Percentiles rank a stretch among this genome's conserved stretches.
Conservation (phyloP, 1,139 yeast species). For the Hyphopichia khmerensis region DNA sequence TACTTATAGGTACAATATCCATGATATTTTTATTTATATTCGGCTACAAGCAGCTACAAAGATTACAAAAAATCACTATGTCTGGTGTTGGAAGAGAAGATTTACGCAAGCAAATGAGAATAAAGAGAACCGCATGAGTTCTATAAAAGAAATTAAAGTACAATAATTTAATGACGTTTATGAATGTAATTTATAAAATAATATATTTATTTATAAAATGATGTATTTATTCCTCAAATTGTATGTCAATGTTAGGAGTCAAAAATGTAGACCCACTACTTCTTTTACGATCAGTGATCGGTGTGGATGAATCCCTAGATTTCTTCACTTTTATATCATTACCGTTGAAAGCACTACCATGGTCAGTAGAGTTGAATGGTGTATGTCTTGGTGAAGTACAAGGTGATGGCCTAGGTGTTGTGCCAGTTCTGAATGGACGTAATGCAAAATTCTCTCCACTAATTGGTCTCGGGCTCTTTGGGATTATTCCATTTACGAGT, state of each 20-base stretch:
- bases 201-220: too few species aligned
- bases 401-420: constrained; percentile 45
- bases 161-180: constrained; percentile 1
- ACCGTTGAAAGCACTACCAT: background rate
- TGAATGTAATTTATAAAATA: too few species aligned
- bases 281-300: constrained; percentile 6
- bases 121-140: background rate
- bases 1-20: constrained; percentile 24
- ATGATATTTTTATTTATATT: constrained; percentile 24
- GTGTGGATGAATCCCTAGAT: background rate
- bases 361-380: constrained; percentile 15
- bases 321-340: constrained; percentile 5
- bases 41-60: constrained; percentile 30
- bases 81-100: constrained; percentile 21
- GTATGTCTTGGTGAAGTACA: constrained; percentile 34
- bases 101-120: constrained; percentile 1
- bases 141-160: too few species aligned
- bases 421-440: constrained; percentile 43
- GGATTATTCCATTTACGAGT: constrained; percentile 8
- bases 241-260: constrained; percentile 29
- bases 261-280: constrained; percentile 27
- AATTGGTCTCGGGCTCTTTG: constrained; percentile 20
- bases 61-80: constrained; percentile 43
- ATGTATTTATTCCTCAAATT: constrained; percentile 20
- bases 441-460: constrained; percentile 34